Conservation (phyloP, 305 asterid species). For the Fraxinus sp. region DNA sequence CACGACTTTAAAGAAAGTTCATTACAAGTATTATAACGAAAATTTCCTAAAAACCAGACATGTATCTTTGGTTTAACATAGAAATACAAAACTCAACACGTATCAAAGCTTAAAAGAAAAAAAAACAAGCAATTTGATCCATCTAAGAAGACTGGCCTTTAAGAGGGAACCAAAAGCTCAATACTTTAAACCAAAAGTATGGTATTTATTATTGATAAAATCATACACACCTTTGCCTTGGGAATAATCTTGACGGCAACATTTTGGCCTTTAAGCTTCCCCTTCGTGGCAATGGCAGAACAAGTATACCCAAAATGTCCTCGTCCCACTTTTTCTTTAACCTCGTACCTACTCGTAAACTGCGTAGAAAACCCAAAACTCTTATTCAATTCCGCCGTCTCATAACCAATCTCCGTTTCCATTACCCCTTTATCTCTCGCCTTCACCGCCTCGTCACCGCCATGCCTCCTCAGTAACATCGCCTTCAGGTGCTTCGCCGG, state of each 20-base stretch:
- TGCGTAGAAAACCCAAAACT: constrained; percentile 59
- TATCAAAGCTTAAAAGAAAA: not conserved
- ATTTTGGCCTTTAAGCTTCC: constrained; percentile 53
- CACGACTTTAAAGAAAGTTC: not conserved
- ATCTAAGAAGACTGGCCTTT: not conserved
- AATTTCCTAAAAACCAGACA: not conserved
- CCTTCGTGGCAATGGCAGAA: constrained; percentile 54
- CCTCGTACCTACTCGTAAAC: constrained; percentile 46
- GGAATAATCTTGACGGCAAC: constrained; percentile 73
- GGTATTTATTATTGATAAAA: not conserved
- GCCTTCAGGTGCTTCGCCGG: constrained; percentile 62
- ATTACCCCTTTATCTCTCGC: constrained; percentile 22
- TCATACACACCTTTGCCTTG: constrained; percentile 50
- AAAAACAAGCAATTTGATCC: not conserved
- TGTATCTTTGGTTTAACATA: not conserved
- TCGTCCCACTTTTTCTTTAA: constrained; percentile 65
- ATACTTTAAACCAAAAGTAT: not conserved
- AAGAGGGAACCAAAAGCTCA: not conserved
- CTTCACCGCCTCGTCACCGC: constrained; percentile 23
- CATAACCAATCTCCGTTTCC: constrained; percentile 25
- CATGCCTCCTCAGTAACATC: constrained; percentile 44
- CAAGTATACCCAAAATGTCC: constrained; percentile 74
- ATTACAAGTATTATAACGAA: not conserved
- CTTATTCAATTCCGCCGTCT: constrained; percentile 44
- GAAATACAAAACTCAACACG: not conserved